phyloP scores from a whole-genome alignment of 2,329 filamentous ascomycete genomes.

The Bimuria novae-zelandiae region DNA sequence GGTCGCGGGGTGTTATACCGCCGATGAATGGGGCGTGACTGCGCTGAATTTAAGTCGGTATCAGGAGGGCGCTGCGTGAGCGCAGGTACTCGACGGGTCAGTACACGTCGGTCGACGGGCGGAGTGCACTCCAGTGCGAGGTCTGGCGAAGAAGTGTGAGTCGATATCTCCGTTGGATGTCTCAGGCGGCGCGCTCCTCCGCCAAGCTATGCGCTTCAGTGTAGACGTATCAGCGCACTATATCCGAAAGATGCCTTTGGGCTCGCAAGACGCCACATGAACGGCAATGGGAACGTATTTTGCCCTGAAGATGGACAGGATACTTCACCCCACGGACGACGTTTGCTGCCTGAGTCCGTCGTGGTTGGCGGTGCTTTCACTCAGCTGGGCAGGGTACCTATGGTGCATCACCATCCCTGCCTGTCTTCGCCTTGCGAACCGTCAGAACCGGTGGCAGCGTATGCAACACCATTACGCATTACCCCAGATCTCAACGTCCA shows the following conservation, averaged over 20 bases:
- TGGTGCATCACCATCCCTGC: no score
- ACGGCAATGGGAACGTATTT: not conserved
- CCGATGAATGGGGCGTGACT: not conserved
- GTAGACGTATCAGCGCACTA: not conserved
- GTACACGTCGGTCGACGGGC: not conserved
- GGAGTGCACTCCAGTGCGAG: not conserved
- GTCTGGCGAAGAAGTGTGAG: not conserved
- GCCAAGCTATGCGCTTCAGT: slow-evolving; percentile 6
- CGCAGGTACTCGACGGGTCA: not conserved
- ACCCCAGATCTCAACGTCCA: no score
- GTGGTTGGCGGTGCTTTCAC: not conserved
- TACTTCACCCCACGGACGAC: not conserved
- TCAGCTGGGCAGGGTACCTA: no score
- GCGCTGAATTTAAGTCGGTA: no score
- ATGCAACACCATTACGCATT: no score
- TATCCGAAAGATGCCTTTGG: not conserved
- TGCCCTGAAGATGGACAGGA: not conserved
- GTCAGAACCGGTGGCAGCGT: no score
- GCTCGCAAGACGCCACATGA: not conserved
- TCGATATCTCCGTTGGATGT: not conserved
- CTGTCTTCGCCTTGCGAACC: no score
- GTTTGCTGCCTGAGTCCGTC: not conserved
- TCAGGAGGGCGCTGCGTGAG: not conserved
- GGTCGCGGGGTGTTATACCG: slow-evolving; percentile 2
- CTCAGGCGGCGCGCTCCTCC: not conserved